Evolutionary conservation across 2,329 filamentous ascomycete species (phyloP).

Genomic region (Byssothecium circinans): DNA sequence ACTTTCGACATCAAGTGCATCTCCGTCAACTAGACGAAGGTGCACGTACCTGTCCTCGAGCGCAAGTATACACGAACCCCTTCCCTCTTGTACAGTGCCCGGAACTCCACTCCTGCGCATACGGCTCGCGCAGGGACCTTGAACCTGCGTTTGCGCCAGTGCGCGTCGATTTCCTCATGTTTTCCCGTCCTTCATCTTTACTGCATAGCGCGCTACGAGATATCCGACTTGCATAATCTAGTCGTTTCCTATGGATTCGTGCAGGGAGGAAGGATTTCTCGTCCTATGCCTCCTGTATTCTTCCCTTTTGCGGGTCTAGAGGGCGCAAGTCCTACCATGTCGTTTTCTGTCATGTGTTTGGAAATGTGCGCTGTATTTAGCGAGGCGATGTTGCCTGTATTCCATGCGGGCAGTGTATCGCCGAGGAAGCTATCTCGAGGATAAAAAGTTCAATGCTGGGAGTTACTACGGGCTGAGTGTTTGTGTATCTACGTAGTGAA

Average conservation of each 20-base stretch:
- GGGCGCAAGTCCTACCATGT: constrained; percentile 2
- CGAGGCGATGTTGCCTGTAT: constrained; percentile 31
- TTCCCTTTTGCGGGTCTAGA: neutral
- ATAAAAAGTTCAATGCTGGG: constrained; percentile 30
- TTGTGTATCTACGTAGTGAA: constrained; percentile 8
- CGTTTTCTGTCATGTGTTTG: constrained; percentile 17
- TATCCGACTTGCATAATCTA: constrained; percentile 48
- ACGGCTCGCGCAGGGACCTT: constrained; percentile 18
- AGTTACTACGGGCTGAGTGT: neutral
- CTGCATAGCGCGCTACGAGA: constrained; percentile 44
- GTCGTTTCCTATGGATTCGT: constrained; percentile 29
- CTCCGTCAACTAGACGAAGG: constrained; percentile 46
- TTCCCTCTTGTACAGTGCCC: constrained; percentile 27
- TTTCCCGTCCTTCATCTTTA: constrained; percentile 18
- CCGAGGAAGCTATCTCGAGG: constrained; percentile 44
- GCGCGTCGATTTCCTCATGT: constrained; percentile 20
- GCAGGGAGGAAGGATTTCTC: constrained; percentile 49
- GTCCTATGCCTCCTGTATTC: constrained; percentile 7
- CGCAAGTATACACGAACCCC: constrained; percentile 21
- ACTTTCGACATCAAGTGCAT: constrained; percentile 74
- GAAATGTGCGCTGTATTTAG: constrained; percentile 25
- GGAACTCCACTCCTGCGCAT: constrained; percentile 36
- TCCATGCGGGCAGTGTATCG: constrained; percentile 16
- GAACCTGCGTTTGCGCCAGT: constrained; percentile 19
- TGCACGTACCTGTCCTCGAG: constrained; percentile 5